Base-by-base conservation (phyloP, 2,329 filamentous ascomycete species). In the Paraphaeosphaeria sporulosa region DNA sequence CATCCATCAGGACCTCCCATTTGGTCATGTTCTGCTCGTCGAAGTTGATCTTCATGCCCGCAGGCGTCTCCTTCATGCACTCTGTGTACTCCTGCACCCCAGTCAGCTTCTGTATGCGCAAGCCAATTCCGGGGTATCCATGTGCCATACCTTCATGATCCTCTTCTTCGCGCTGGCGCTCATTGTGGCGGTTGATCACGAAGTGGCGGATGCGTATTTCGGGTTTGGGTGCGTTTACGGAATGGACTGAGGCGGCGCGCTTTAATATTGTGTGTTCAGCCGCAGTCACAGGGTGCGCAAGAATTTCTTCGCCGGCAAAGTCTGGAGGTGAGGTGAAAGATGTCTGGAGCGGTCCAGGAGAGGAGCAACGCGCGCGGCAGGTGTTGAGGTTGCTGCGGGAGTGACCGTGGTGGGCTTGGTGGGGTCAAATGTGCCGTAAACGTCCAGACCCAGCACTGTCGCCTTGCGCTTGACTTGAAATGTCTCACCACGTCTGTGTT, bases 1-100 rank as follows among this genome's bases (percentile, higher is more conserved):
- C 89, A 50, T 88, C 84, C 82, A 92, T 86, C 58, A 83, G 76
- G 61, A 91, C 83, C 62, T 88, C 86, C 90, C 90, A 92, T 69
- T 86, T 83, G 72, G 88, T 86, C 65, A 92, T 80, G 77, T 91
- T 85, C 62, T 84, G 79, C 69, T 91, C 89, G 65, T 89, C 84
- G 50, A 83, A 77, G 68, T 74, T 77, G 71, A 77, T 76, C 70
- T 76, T 77, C 70, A 76, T 77, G 62, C 75, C 75, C 4, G 72
- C 36, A 17, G 74, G 75, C 52, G 68, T 75, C 43, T 77, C 75
- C 23, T 65, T 68, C 66, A 69, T 71, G 65, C 75, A 77, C 64
- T 77, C 75, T 55, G 64, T 67, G 46, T 76, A 77, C 68, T 77
- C 75, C 75, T 77, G 58, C 30, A 19, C 19, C 25, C 6, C 5